Conservation (phyloP, 345 rosid genomes). For the Brassica rapa region DNA sequence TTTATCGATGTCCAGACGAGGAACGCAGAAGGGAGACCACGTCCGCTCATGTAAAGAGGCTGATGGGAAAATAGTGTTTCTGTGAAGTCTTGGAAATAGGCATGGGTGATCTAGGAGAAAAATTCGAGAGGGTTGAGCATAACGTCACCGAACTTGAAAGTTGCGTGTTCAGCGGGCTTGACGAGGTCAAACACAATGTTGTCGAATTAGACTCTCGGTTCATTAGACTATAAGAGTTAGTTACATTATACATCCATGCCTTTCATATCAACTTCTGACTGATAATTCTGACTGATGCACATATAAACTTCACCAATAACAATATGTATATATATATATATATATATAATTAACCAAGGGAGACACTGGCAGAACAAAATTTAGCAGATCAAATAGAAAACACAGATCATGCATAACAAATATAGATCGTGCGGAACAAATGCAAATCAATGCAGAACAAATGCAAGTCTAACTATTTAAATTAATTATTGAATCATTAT, state of each 20-base stretch:
- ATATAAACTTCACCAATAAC: not conserved
- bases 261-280: not conserved
- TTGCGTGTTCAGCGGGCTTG: not conserved
- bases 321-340: no score
- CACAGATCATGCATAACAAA: no score
- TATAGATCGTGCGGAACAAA: no score
- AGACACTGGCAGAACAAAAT: no score
- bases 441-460: no score
- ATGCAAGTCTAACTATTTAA: no score
- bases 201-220: not conserved
- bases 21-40: not conserved
- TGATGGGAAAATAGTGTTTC: not conserved
- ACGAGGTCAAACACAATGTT: not conserved
- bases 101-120: not conserved
- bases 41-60: not conserved
- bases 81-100: not conserved
- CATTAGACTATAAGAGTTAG: not conserved
- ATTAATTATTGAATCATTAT: no score
- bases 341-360: not conserved
- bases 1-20: not conserved
- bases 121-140: not conserved
- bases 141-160: not conserved
- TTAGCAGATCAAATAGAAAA: no score
- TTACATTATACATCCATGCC: not conserved
- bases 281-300: not conserved